Evolutionary conservation across 208 protist species (phyloP), one percentile per base, ranked within the genome.

Genomic region (Crithidia sp.): DNA sequence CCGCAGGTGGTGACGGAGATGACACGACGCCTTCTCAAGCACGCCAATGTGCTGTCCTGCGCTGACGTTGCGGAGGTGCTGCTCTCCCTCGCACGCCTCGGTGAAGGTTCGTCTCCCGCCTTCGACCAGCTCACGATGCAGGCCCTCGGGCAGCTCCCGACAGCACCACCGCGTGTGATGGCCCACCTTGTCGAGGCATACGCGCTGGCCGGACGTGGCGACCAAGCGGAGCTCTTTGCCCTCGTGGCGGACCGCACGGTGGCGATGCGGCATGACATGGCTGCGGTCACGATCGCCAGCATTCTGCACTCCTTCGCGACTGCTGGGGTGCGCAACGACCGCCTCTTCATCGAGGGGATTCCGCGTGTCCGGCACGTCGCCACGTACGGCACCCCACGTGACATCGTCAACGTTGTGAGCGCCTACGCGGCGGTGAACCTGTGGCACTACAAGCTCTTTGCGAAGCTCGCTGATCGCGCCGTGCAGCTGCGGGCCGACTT

Each of bases 381-480:
- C n/a, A 79, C 86, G 28, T 94, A 95, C 70, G 92, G 92, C 40
- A 93, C 83, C 2, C 81, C 83, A 7, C 78, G 73, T 43, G 92
- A 97, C 59, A 69, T 97, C 14, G 82, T 80, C 47, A 87, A 93
- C 68, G 84, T 93, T 3, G 89, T 94, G 39, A 76, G 83, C 58
- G 88, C 89, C 45, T 97, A 97, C 74, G 76, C 92, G 2, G 68
- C 76, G 5, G 85, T 92, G 49, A 85, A 83, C 14, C 44, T 97
- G 52, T 97, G 92, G 92, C 92, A 97, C 60, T 95, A 97, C 76
- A 90, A 91, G 53, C 82, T 97, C 9, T 97, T 97, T 67, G 75
- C 83, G 36, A 72, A 79, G 19, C 82, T 97, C 13, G 92, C 89
- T 8, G 92, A 97, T 45, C 84, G 90, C 10, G 90, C 90, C 7